Conservation (phyloP, 2,329 filamentous ascomycete species). For the Pseudopithomyces maydicus region DNA sequence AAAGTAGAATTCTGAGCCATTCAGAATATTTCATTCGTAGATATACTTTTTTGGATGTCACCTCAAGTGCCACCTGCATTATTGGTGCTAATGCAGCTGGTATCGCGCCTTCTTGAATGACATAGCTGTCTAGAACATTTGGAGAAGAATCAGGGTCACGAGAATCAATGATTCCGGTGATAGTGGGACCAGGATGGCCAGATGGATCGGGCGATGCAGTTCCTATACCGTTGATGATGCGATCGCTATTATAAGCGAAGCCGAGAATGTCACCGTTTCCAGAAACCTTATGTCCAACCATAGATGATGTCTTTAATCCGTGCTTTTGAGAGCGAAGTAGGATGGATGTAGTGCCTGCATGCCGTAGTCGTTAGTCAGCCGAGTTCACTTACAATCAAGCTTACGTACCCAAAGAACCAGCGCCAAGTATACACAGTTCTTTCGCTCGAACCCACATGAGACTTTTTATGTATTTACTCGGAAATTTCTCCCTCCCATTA, state of each 20-base stretch:
- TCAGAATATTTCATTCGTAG: too few relatives aligned
- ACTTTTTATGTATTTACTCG: slow-evolving; percentile 50
- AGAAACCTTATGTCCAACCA: slow-evolving; percentile 55
- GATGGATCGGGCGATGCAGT: slow-evolving; percentile 55
- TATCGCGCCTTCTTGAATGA: too few relatives aligned
- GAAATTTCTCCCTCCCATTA: too few relatives aligned
- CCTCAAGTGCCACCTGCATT: too few relatives aligned
- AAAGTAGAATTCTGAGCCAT: too few relatives aligned
- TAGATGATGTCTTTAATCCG: slow-evolving; percentile 63
- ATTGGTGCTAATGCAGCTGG: too few relatives aligned
- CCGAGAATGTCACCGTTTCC: slow-evolving; percentile 70
- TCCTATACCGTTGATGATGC: slow-evolving; percentile 63
- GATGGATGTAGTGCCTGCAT: slow-evolving; percentile 59
- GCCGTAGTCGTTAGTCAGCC: neutral
- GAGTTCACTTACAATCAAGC: neutral
- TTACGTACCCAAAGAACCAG: slow-evolving; percentile 62
- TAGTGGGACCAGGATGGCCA: slow-evolving; percentile 59
- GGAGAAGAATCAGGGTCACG: too few relatives aligned
- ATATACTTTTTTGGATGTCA: too few relatives aligned
- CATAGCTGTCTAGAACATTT: too few relatives aligned
- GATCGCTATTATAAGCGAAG: slow-evolving; percentile 67
- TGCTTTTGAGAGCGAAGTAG: slow-evolving; percentile 42
- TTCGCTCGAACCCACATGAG: slow-evolving; percentile 71
- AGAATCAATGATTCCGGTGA: too few relatives aligned
- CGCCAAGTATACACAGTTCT: slow-evolving; percentile 69